Base-by-base conservation (phyloP, 768 basidiomycete genomes). In the Leccinum arenicola region DNA sequence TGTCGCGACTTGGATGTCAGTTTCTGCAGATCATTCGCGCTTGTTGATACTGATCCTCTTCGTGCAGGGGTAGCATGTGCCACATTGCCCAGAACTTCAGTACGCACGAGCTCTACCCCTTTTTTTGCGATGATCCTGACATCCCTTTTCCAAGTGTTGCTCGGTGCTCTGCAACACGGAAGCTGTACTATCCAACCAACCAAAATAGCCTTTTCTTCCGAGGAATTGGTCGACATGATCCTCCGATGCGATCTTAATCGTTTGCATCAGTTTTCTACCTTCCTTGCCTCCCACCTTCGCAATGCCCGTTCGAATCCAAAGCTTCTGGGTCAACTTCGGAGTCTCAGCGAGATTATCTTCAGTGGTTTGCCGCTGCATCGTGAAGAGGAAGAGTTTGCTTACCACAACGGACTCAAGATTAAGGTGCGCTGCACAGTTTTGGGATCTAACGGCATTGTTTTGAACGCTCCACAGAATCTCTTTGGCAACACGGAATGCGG, bases 401-500 rank as follows among this genome's bases (percentile, higher is more conserved):
- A 80, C 65, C 75, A 76, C 56, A 82, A 85, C 58, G 86, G 84
- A 21, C 78, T 93, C 62, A 83, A 78, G 64, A 72, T 92, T 56
- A 82, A 76, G 69, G 88, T 88, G 71, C 67, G 82, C 72, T 43
- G 27, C 2, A 17, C 54, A 35, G n/a, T 67, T 64, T 64, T 54
- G 59, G 59, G 54, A 58, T 64, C 27, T 52, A 14, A 53, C 38
- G 23, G 55, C 38, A 55, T 64, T 40, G 50, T 64, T 59, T 63
- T 76, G 61, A 75, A 21, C 6, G 29, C 36, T 60, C 52, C 59
- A 40, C 67, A 89, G 85, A 92, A 91, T 69, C 77, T 89, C 17
- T 92, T 91, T 68, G 91, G 91, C 17, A 89, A 84, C 71, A 93
- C 91, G 2, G 91, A 93, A 77, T 82, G 87, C 60, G 89, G 88